phyloP scores from a whole-genome alignment of 352 stramenopile species.

The Globisporangium cederbergense region DNA sequence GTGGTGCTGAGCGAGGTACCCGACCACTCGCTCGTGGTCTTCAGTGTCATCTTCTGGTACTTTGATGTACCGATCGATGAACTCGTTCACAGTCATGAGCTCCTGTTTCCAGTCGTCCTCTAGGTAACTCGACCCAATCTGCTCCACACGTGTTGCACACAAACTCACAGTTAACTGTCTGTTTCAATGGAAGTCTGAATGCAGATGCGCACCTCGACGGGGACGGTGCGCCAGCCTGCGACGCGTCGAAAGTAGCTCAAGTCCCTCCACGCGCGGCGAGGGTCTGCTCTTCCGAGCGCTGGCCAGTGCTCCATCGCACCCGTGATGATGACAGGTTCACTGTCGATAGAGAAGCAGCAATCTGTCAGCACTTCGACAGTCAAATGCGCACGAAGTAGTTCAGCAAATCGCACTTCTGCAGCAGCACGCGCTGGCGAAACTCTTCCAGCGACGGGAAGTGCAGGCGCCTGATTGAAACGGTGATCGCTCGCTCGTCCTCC shows the following conservation, averaged over 20 bases:
- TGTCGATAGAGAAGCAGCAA: conserved; percentile 14
- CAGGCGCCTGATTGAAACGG: conserved; percentile 41
- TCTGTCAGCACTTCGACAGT: background rate
- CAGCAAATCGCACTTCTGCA: conserved; percentile 32
- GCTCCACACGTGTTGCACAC: background rate
- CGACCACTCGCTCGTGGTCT: conserved; percentile 18
- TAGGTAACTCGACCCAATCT: conserved; percentile 79
- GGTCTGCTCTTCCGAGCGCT: conserved; percentile 42
- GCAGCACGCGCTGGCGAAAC: conserved; percentile 56
- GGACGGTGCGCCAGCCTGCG: conserved; percentile 72
- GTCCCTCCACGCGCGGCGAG: conserved; percentile 46
- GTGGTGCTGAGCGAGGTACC: conserved; percentile 87
- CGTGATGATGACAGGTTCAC: conserved; percentile 70
- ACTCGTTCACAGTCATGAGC: conserved; percentile 80
- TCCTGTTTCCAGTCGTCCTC: conserved; percentile 76
- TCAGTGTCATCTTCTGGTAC: background rate
- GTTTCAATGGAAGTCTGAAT: background rate
- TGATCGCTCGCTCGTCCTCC: conserved; percentile 15
- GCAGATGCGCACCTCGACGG: conserved; percentile 57
- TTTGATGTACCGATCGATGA: conserved; percentile 63
- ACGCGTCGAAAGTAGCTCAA: conserved; percentile 69
- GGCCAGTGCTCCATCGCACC: conserved; percentile 82
- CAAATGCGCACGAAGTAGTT: background rate
- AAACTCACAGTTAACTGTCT: too few species aligned
- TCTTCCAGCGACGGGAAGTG: conserved; percentile 50